Base-by-base conservation (phyloP, 129 eudicot genomes). In the Scalesia atractyloides region DNA sequence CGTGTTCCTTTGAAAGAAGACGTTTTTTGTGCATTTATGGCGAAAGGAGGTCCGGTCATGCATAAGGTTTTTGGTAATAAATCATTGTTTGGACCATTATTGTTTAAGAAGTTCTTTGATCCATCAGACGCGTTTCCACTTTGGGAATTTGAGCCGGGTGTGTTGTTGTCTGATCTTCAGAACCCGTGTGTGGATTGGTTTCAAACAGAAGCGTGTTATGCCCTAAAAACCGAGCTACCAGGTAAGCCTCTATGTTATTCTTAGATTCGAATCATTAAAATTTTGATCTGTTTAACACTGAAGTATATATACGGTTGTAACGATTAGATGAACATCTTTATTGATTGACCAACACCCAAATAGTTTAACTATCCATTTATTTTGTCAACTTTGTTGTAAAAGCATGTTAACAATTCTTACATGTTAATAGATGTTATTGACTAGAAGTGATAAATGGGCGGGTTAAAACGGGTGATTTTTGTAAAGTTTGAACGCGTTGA, bases 71-170 rank as follows among this genome's bases (percentile, higher is more conserved):
- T 86, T 53, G 87, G 86, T 39, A 70, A 83, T 53, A 88, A 88
- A 19, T 91, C 97, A 1, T 41, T 91, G 67, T 91, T 91, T 79
- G 90, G 95, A 69, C 97, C 97, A 5, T 76, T 84, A 60, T 82
- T 91, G 88, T 88, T 88, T 78, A 89, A 82, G 6, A 91, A 91
- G 80, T 91, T 85, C 75, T 91, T 91, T 72, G 97, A 91, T 84
- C 97, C 97, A 24, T 91, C 97, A 3, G 97, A 91, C 69, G 97
- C 97, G 0, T 91, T 91, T 73, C 97, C 95, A 1, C 72, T 91
- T 52, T 91, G 97, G 97, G 97, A 91, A 57, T 91, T 91, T 68
- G 95, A 91, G 34, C 80, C 90, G 0, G 81, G 81, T 63, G 80
- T 67, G n/a, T 70, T 91, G 76, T 73, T 91, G 77, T 73, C 85